Percentiles rank a stretch among this genome's conserved stretches.
Evolutionary conservation across 768 basidiomycete species (phyloP).

Genomic region (Kwoniella sp.): DNA sequence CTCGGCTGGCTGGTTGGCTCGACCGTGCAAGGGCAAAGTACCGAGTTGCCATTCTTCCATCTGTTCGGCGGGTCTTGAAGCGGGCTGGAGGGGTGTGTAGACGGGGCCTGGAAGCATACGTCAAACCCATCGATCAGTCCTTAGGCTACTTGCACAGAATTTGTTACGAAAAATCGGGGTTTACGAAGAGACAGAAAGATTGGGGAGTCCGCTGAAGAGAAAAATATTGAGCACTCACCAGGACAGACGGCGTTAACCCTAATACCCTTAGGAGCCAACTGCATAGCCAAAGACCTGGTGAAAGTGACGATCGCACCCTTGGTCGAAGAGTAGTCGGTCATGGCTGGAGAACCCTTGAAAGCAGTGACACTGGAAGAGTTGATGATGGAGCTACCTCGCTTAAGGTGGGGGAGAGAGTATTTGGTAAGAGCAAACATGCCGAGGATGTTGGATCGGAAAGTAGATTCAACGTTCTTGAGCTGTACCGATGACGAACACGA

Average conservation of each 20-base stretch:
- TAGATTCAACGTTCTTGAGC: conserved; percentile 62
- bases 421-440: conserved; percentile 66
- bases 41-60: conserved; percentile 64
- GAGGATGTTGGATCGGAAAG: conserved; percentile 65
- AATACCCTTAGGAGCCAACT: conserved; percentile 64
- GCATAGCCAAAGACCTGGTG: conserved; percentile 62
- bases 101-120: conserved; percentile 65
- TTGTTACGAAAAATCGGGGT: no score
- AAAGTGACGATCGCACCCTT: conserved; percentile 67
- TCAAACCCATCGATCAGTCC: no score
- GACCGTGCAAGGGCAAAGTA: conserved; percentile 60
- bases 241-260: conserved; percentile 62
- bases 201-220: no score
- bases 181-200: no score
- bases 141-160: no score
- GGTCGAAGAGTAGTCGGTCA: conserved; percentile 63
- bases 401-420: conserved; percentile 65
- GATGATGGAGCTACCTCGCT: conserved; percentile 65
- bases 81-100: conserved; percentile 65
- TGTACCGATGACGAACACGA: no score
- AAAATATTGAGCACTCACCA: conserved; percentile 14
- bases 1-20: conserved; percentile 63
- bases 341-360: conserved; percentile 42
- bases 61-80: conserved; percentile 62
- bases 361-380: conserved; percentile 65